Conservation (phyloP, 2,329 filamentous ascomycete species). For the Hypocreales sp. region DNA sequence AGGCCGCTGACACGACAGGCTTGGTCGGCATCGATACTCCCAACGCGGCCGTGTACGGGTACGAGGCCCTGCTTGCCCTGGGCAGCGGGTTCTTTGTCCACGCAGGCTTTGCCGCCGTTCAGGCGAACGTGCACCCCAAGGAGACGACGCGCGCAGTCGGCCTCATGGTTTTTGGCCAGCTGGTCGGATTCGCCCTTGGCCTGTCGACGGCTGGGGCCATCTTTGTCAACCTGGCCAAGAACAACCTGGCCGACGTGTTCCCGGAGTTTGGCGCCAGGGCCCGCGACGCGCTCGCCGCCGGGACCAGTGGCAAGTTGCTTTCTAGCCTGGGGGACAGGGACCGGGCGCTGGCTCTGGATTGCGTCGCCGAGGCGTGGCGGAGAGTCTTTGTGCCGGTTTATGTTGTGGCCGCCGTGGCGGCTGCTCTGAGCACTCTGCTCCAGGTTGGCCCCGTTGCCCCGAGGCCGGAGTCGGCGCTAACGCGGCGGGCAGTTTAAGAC, state of each 20-base stretch:
- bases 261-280: background rate
- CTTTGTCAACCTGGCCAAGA: slow-evolving; percentile 13
- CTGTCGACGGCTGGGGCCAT: slow-evolving; percentile 17
- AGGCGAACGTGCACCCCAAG: slow-evolving; percentile 12
- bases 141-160: slow-evolving; percentile 13
- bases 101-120: slow-evolving; percentile 17
- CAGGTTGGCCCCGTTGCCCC: too few relatives aligned
- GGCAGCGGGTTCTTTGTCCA: slow-evolving; percentile 8
- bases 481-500: too few relatives aligned
- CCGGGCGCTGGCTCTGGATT: background rate
- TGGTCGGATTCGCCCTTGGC: slow-evolving; percentile 15
- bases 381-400: too few relatives aligned
- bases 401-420: too few relatives aligned
- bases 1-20: background rate
- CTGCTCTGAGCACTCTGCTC: background rate
- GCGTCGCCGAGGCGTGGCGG: too few relatives aligned
- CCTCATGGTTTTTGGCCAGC: slow-evolving; percentile 17
- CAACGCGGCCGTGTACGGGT: background rate
- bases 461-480: too few relatives aligned
- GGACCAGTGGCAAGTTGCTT: background rate
- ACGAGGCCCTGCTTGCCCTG: background rate
- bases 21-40: background rate
- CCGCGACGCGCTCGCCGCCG: background rate
- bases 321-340: background rate
- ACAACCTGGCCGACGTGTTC: background rate